These are phyloP conservation scores for Westerdykella sp. DNA, from an alignment of 2,329 filamentous ascomycete genomes.

Conservation along the genomic window DNA sequence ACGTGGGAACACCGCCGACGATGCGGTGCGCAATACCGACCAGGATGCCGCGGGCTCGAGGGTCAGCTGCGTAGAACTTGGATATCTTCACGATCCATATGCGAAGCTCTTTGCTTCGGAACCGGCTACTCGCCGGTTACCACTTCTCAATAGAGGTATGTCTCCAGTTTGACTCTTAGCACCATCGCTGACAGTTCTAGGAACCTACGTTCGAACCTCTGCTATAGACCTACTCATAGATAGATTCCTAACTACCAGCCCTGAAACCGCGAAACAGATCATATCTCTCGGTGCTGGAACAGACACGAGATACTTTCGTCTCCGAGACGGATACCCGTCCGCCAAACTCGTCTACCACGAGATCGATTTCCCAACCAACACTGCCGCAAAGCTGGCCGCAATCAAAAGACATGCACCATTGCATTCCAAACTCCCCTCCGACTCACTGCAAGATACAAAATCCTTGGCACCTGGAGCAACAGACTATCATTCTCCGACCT, in stretches of 20 bases:
- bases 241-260: conserved; percentile 56
- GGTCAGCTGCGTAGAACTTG: conserved; percentile 77
- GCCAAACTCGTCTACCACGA: conserved; percentile 71
- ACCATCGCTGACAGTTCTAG: conserved; percentile 40
- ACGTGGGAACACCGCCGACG: conserved; percentile 52
- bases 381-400: conserved; percentile 55
- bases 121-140: conserved; percentile 59
- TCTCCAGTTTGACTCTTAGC: neutral
- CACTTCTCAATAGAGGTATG: conserved; percentile 89
- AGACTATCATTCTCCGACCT: conserved; percentile 45
- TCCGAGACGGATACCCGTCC: conserved; percentile 50
- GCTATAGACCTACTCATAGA: conserved; percentile 74
- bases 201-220: conserved; percentile 85
- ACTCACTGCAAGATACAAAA: conserved; percentile 22
- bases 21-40: conserved; percentile 80
- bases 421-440: conserved; percentile 24
- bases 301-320: conserved; percentile 79
- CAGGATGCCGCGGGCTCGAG: conserved; percentile 84
- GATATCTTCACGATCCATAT: conserved; percentile 79
- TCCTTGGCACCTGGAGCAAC: conserved; percentile 36
- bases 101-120: conserved; percentile 61
- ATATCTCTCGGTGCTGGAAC: conserved; percentile 90
- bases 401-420: conserved; percentile 32
- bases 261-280: conserved; percentile 59
- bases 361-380: conserved; percentile 76